phyloP scores from a whole-genome alignment of 2,329 filamentous ascomycete genomes.

The Fusarium sulawesiense region DNA sequence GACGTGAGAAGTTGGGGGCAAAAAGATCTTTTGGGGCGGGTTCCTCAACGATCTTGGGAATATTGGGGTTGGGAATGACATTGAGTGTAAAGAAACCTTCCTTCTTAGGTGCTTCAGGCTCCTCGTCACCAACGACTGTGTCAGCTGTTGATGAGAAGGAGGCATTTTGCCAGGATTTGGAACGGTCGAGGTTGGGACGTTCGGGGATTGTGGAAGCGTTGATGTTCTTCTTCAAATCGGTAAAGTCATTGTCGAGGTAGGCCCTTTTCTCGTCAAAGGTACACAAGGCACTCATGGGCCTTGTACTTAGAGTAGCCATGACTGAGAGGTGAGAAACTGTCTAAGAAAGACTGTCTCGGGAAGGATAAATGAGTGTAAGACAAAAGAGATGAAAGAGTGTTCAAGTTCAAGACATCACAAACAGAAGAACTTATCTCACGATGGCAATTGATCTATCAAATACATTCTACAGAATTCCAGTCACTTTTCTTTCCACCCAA shows the following conservation, averaged over 20 bases:
- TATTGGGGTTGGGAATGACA: neutral
- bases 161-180: slow-evolving; percentile 5
- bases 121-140: slow-evolving; percentile 3
- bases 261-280: neutral
- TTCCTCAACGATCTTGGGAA: neutral
- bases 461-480: slow-evolving; percentile 6
- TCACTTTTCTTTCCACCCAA: too few species aligned
- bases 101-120: too few species aligned
- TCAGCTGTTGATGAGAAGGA: slow-evolving; percentile 26
- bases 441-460: neutral
- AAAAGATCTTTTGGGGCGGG: neutral
- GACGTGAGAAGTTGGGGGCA: neutral
- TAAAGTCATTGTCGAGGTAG: neutral
- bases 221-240: neutral
- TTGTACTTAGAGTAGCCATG: neutral
- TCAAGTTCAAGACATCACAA: neutral
- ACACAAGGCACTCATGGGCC: neutral
- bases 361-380: neutral
- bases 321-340: too few species aligned
- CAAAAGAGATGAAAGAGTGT: neutral
- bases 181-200: neutral
- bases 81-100: neutral
- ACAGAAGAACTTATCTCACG: neutral
- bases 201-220: neutral
- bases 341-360: neutral